Percentiles rank a stretch among this genome's conserved stretches.
These are phyloP conservation scores for Suillus ampliporus DNA, from an alignment of 768 basidiomycete genomes.

Conservation along the genomic window DNA sequence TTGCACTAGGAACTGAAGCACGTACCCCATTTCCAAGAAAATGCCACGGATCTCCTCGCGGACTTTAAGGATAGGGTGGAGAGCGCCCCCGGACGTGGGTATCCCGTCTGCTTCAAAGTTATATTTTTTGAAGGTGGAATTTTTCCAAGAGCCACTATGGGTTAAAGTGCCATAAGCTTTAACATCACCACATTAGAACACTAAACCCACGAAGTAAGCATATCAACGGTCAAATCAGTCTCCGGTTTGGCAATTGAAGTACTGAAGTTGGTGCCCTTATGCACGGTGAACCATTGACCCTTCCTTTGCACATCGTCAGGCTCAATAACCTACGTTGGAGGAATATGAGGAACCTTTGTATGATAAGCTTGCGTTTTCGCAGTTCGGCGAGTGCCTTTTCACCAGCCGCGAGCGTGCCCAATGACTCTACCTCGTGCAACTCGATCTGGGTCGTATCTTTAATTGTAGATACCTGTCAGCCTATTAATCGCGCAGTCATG, in stretches of 20 bases:
- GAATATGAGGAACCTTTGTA: slow-evolving; percentile 65
- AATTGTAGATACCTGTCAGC: slow-evolving; percentile 61
- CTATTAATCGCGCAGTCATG: slow-evolving; percentile 14
- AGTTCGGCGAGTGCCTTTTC: slow-evolving; percentile 88
- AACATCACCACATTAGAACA: not conserved
- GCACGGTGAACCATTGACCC: slow-evolving; percentile 91
- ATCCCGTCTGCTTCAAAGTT: slow-evolving; percentile 98
- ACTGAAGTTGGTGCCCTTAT: slow-evolving; percentile 86
- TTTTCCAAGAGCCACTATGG: slow-evolving; percentile 91
- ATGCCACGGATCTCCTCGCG: slow-evolving; percentile 97
- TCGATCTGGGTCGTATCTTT: slow-evolving; percentile 78
- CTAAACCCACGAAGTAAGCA: slow-evolving; percentile 82
- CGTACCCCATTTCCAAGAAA: slow-evolving; percentile 99
- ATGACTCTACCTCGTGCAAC: slow-evolving; percentile 71
- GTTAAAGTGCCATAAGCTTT: slow-evolving; percentile 5
- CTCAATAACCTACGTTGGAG: slow-evolving; percentile 11
- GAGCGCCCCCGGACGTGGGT: slow-evolving; percentile 86
- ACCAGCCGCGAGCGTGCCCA: slow-evolving; percentile 72
- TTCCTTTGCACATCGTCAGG: slow-evolving; percentile 59
- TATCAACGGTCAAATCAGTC: slow-evolving; percentile 95
- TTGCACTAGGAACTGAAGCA: slow-evolving; percentile 4
- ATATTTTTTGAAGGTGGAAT: slow-evolving; percentile 93
- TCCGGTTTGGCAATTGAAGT: slow-evolving; percentile 92
- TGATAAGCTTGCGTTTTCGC: slow-evolving; percentile 87
- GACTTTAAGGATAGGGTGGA: slow-evolving; percentile 97